Conservation (phyloP, 208 protist species). For the Trypanosoma scelopori region DNA sequence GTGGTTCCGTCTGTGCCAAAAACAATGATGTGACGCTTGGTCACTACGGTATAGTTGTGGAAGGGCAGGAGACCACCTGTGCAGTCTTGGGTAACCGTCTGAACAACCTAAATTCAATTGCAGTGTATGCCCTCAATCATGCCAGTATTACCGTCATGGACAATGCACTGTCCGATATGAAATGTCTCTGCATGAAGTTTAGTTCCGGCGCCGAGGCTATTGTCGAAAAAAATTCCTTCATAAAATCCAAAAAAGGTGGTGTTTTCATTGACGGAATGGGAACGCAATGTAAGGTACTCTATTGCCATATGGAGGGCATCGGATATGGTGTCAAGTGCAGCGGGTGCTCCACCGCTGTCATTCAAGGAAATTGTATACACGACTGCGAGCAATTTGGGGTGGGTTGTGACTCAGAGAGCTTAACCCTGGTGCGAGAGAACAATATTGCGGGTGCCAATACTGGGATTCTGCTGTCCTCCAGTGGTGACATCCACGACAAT, state of each 20-base stretch:
- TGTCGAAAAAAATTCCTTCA: constrained; percentile 31
- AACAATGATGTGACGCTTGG: constrained; percentile 31
- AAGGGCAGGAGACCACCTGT: constrained; percentile 22
- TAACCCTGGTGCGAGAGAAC: constrained; percentile 9
- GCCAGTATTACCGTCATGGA: constrained; percentile 8
- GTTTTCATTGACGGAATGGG: constrained; percentile 26
- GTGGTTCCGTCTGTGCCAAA: constrained; percentile 20
- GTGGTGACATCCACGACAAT: constrained; percentile 21
- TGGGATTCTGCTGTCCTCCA: constrained; percentile 14
- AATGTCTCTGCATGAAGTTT: constrained; percentile 21
- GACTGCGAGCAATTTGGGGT: constrained; percentile 18
- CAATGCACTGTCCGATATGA: constrained; percentile 20
- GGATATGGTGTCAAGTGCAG: constrained; percentile 21
- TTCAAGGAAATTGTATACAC: constrained; percentile 22
- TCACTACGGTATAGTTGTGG: constrained; percentile 27
- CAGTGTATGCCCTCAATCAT: constrained; percentile 25
- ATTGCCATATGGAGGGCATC: constrained; percentile 19
- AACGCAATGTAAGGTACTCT: constrained; percentile 14
- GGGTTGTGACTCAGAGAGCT: constrained; percentile 12
- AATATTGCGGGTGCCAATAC: constrained; percentile 3
- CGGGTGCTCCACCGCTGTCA: background rate
- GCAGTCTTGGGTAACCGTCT: constrained; percentile 25
- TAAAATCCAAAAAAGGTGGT: constrained; percentile 20
- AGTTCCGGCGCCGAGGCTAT: constrained; percentile 11
- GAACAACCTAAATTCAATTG: constrained; percentile 8